Base-by-base conservation (phyloP, 129 eudicot genomes). In the Smallanthus sonchifolius region DNA sequence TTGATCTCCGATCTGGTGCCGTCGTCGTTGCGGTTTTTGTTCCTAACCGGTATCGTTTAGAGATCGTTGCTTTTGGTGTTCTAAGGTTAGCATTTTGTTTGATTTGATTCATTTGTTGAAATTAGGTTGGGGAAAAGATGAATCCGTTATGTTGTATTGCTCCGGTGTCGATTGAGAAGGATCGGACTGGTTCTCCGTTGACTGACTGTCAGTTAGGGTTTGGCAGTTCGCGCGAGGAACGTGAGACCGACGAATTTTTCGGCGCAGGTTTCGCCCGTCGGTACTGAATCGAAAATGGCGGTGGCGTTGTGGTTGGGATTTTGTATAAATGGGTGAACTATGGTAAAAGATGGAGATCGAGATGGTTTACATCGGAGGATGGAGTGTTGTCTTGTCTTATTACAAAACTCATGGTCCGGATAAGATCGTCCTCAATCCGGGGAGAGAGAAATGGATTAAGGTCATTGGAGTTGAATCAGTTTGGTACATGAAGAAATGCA, bases 121-220 rank as follows among this genome's bases (percentile, higher is more conserved):
- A 75, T 71, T 70, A 10, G 67, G 57, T 43, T 62, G 17, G 43
- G 70, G 62, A 43, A 66, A 70, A 55, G 44, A 93, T 93, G 98
- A 93, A 93, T 81, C 98, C 98, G 57, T 70, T 93, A 54, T 93
- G 96, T 85, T 93, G 98, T 90, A 93, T 93, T 83, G 98, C 98
- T 61, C 98, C 98, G 84, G 98, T 93, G 9, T 87, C 98, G 74
- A 82, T 90, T 20, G 98, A 93, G 39, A 85, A 84, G 66, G 98
- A 90, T 82, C 94, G 91, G 77, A 80, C 44, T 42, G 54, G 37
- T 77, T 77, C 74, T n/a, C 89, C 83, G 73, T 63, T 69, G 56
- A 24, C 74, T 15, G 89, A 88, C 17, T 66, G 65, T 40, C 83
- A 83, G 83, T 72, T 87, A 73, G 97, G 90, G 84, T 64, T 82